Evolutionary conservation across 1,284 basidiomycete species (phyloP), one percentile per base, ranked within the genome.

Genomic region (Neolentinus lepideus): DNA sequence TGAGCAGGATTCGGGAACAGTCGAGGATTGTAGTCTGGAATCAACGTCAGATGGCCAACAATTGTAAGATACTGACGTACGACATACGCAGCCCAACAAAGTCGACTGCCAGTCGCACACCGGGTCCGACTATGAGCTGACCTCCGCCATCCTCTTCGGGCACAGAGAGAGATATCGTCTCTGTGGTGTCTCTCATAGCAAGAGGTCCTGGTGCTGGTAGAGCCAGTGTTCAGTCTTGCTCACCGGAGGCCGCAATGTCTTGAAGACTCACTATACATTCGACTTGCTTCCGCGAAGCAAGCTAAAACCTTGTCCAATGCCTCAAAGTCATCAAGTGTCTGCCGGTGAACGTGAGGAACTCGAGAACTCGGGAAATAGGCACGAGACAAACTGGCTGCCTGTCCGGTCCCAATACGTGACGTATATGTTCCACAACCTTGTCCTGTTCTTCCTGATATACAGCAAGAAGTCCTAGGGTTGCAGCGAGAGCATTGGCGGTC

Each of bases 61-160:
- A 26, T 27, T n/a, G 47, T 25, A 4, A 35, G 27, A 12, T 21
- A 11, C 16, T 51, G 29, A 2, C 16, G 26, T 14, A 12, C 6
- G 3, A 75, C 79, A 67, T 58, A 80, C 80, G 75, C 55, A 77
- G 60, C 54, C 79, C 78, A 57, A 80, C 58, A 68, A 82, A 72
- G 57, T 83, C 79, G 4, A 80, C 68, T 3, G 76, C 56, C 14
- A 80, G 61, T 69, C 71, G 57, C 22, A 29, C 54, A 26, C 58
- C 63, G 45, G 62, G 59, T 22, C 38, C 36, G 10, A 66, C 51
- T 16, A 53, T 21, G 22, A 65, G 27, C 2, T 50, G 55, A 45
- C 52, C 27, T 22, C 47, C 57, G 12, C 53, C 54, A 12, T 31
- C 21, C 43, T 51, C 53, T 16, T 43, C 38, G 3, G 38, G 38